Conservation (phyloP, 83 land plant genomes). For the Picea abies region DNA sequence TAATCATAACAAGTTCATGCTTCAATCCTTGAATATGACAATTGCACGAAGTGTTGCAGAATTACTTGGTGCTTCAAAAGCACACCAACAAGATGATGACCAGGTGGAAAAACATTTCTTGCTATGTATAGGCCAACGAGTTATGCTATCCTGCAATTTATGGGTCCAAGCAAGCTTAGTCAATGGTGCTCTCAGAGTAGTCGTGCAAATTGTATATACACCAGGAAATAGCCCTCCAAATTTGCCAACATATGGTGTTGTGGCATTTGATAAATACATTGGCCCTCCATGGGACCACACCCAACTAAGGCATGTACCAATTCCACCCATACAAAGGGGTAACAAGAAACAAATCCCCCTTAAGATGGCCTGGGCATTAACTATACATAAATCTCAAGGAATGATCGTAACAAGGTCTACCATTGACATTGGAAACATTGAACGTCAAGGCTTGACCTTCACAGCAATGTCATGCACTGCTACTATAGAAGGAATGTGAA, state of each 20-base stretch:
- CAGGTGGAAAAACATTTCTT: not conserved
- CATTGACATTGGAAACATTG: not conserved
- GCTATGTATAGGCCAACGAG: not conserved
- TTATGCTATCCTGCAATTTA: not conserved
- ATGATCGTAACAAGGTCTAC: not conserved
- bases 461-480: no score
- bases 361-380: not conserved
- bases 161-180: not conserved
- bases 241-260: not conserved
- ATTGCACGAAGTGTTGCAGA: no score
- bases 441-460: no score
- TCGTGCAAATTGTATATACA: not conserved
- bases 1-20: not conserved
- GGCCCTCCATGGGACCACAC: not conserved
- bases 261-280: not conserved
- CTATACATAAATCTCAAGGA: not conserved
- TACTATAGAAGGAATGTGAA: no score
- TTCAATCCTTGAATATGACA: no score
- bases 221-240: not conserved
- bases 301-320: not conserved
- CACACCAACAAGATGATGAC: not conserved
- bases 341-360: not conserved
- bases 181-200: not conserved
- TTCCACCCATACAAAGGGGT: not conserved
- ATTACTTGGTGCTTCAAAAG: not conserved